phyloP scores from a whole-genome alignment of 352 stramenopile species.

The Elongisporangium senticosum region DNA sequence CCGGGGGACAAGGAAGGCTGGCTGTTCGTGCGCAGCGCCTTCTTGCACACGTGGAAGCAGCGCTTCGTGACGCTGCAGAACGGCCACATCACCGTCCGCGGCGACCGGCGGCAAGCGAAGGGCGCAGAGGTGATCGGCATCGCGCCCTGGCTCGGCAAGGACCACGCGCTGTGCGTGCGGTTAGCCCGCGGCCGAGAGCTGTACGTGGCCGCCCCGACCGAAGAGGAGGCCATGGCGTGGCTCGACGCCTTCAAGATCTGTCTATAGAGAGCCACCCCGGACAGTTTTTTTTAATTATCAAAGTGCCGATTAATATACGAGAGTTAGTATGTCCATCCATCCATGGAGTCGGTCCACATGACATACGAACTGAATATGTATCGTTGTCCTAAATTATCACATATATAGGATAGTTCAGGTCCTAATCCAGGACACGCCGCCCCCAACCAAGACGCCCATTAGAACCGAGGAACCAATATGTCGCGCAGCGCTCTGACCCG shows the following conservation, averaged over 20 bases:
- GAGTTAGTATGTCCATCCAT: background rate
- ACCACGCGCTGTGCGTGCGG: slow-evolving; percentile 40
- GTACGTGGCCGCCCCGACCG: slow-evolving; percentile 34
- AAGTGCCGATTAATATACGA: background rate
- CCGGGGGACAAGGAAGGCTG: slow-evolving; percentile 34
- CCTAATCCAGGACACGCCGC: background rate
- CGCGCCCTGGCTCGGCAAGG: slow-evolving; percentile 28
- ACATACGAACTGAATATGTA: background rate
- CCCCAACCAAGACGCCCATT: background rate
- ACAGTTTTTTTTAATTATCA: background rate
- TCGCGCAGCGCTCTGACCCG: slow-evolving; percentile 71
- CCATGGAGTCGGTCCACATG: too few species aligned
- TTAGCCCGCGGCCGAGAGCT: slow-evolving; percentile 54
- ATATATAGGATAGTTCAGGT: background rate
- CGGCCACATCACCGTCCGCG: slow-evolving; percentile 35
- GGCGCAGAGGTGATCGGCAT: slow-evolving; percentile 42
- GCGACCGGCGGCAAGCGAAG: slow-evolving; percentile 15
- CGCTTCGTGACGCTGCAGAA: slow-evolving; percentile 42
- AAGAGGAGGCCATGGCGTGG: slow-evolving; percentile 44
- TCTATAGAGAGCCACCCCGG: background rate
- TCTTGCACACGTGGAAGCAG: slow-evolving; percentile 47
- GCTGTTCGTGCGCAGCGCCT: slow-evolving; percentile 30
- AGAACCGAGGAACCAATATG: slow-evolving; percentile 22
- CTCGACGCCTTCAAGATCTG: slow-evolving; percentile 42
- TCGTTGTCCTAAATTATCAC: background rate